Evolutionary conservation across 129 eudicot genomes (phyloP).

Genomic region (Kitagawia praeruptora): DNA sequence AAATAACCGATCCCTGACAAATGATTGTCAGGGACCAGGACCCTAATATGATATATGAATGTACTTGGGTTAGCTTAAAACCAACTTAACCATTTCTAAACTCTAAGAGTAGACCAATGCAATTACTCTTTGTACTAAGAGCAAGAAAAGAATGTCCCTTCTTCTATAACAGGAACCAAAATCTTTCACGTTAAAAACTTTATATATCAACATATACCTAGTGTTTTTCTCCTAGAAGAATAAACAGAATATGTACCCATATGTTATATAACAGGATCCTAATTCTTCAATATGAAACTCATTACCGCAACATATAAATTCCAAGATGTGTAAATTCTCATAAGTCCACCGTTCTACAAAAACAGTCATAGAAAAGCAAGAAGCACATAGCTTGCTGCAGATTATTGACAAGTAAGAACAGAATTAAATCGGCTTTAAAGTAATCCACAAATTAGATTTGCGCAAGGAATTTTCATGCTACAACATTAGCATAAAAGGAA

Average conservation of each 20-base stretch:
- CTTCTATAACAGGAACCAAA: background rate
- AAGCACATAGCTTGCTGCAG: background rate
- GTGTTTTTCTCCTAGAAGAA: background rate
- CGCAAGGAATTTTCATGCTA: background rate
- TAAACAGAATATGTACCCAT: background rate
- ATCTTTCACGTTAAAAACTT: background rate
- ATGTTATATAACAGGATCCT: background rate
- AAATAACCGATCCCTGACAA: too few relatives aligned
- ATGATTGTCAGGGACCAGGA: too few relatives aligned
- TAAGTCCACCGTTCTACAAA: background rate
- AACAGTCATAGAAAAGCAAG: background rate
- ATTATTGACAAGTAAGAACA: background rate
- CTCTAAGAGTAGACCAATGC: background rate
- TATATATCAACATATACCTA: background rate
- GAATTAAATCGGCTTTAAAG: background rate
- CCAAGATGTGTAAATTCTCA: background rate
- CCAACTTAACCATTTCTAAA: background rate
- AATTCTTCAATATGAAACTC: background rate
- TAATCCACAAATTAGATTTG: background rate
- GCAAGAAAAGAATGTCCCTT: background rate
- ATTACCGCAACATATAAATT: background rate
- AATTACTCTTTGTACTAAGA: background rate
- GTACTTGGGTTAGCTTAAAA: background rate
- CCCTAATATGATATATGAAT: too few relatives aligned
- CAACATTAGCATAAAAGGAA: background rate